Evolutionary conservation across 176 grass and related monocot genomes (phyloP).

Genomic region (Raddia guianensis): DNA sequence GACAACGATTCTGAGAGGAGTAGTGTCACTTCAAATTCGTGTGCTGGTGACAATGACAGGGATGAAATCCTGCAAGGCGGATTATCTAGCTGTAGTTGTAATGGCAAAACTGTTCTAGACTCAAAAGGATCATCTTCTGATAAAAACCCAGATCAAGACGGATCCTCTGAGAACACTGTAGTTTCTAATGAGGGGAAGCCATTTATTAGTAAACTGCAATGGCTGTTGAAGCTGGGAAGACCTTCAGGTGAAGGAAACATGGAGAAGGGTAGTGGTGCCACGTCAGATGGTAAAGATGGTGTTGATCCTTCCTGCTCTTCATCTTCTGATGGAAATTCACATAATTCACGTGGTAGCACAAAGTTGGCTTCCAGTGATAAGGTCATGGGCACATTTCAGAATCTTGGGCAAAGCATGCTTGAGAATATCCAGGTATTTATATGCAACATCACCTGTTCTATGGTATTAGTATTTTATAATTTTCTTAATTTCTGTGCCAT

Average conservation of each 20-base stretch:
- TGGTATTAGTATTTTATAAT: background rate
- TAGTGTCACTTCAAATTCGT: constrained; percentile 73
- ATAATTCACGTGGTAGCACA: constrained; percentile 5
- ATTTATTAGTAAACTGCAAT: constrained; percentile 75
- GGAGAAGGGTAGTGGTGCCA: constrained; percentile 44
- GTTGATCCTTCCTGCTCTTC: constrained; percentile 1
- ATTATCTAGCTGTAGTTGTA: constrained; percentile 36
- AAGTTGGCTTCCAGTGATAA: constrained; percentile 73
- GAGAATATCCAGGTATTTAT: constrained; percentile 87
- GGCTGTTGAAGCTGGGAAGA: constrained; percentile 75
- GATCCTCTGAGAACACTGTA: constrained; percentile 19
- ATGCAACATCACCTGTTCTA: background rate
- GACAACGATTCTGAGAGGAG: constrained; percentile 77
- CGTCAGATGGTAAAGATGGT: constrained; percentile 37
- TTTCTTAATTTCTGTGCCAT: background rate
- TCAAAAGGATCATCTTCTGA: constrained; percentile 24
- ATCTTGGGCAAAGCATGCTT: constrained; percentile 89
- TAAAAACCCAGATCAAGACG: constrained; percentile 37
- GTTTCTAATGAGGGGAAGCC: constrained; percentile 65
- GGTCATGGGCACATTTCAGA: constrained; percentile 70
- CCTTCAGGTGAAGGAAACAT: constrained; percentile 48
- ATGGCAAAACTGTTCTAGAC: constrained; percentile 43
- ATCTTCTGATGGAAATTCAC: constrained; percentile 43
- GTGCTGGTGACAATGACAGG: constrained; percentile 54
- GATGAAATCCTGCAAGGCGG: constrained; percentile 49